Evolutionary conservation across 2,329 filamentous ascomycete genomes (phyloP), one percentile per base, ranked within the genome.

Genomic region (Gnomoniopsis smithogilvyi): DNA sequence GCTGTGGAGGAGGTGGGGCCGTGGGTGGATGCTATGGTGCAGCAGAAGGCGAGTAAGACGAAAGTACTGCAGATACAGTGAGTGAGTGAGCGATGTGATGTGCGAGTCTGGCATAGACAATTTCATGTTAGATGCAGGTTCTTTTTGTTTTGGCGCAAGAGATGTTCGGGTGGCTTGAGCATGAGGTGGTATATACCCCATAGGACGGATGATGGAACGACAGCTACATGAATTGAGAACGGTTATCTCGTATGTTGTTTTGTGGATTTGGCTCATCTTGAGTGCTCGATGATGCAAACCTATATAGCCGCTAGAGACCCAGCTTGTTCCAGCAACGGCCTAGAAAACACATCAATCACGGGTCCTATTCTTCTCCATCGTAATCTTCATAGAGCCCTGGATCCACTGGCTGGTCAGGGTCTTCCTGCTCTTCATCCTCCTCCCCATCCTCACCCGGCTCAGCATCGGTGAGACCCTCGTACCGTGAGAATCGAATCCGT

Each of bases 21-120:
- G 6, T 87, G 84, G 84, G 80, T 85, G 1, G 74, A 78, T 58
- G 80, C 75, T 1, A 72, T 80, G 62, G 51, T 79, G 36, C 73
- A 72, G 67, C 80, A 83, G 69, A 85, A 83, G 70, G 76, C 75
- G 60, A 69, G 70, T 53, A 76, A 75, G 64, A 78, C 73, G 19
- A 82, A 80, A 72, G 71, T 83, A 1, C 58, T 75, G 48, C 74
- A 75, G 54, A 78, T 82, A 36, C 80, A 83, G 67, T 83, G 61
- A 69, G 36, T 8, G 15, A 14, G 21, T 14, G 45, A 22, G 19
- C 8, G 34, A 36, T 36, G 34, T 36, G 34, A 15, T 36, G 34
- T 36, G 34, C 15, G 38, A 2, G 38, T 43, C 11, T 43, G 8
- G 11, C 11, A 15, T 14, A 15, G 38, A 43, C 8, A 8, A 15